Base-by-base conservation (phyloP, 148 eudicot species). In the Agrostemma githago region DNA sequence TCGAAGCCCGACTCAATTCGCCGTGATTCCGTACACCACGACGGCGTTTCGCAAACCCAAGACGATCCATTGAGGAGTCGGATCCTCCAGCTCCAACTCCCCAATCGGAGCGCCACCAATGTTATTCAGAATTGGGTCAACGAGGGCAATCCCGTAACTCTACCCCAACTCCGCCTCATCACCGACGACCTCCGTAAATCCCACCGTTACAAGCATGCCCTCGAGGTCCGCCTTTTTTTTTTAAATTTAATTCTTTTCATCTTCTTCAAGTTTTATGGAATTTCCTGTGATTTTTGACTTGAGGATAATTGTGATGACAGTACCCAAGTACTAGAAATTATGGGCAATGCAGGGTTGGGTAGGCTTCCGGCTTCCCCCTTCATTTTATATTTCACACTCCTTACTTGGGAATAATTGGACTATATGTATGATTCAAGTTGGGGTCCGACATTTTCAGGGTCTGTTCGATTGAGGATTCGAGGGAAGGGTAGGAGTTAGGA, bases 141-240 rank as follows among this genome's bases (percentile, higher is more conserved):
- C 64, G 88, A 95, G 83, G 97, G 98, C 8, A 78, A 81, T 74
- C 15, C 60, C 67, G 82, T 95, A 20, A 77, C 85, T 73, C 58
- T 84, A 12, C 80, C 86, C 2, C 85, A 95, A 46, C 96, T 95
- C 48, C 88, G 97, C 12, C 70, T 53, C 40, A 92, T 95, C 67
- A 88, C 84, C 41, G 72, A 71, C 43, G 93, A 92, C 0, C 92
- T 95, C 12, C 82, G 92, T 17, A 84, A 76, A 71, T 84, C 83
- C 4, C 87, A 78, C 20, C 93, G 97, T 16, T 92, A 74, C 73
- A 95, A 95, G 80, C 98, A 95, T 51, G 98, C 98, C 67, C 92
- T 92, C 11, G 98, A 95, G 98, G 98, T 84, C 83, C 44, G 20
- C 6, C 10, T 72, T 19, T 43, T 76, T 42, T 12, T 8, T 69